Conservation (phyloP, 1,284 basidiomycete genomes). For the Tremellales sp. region DNA sequence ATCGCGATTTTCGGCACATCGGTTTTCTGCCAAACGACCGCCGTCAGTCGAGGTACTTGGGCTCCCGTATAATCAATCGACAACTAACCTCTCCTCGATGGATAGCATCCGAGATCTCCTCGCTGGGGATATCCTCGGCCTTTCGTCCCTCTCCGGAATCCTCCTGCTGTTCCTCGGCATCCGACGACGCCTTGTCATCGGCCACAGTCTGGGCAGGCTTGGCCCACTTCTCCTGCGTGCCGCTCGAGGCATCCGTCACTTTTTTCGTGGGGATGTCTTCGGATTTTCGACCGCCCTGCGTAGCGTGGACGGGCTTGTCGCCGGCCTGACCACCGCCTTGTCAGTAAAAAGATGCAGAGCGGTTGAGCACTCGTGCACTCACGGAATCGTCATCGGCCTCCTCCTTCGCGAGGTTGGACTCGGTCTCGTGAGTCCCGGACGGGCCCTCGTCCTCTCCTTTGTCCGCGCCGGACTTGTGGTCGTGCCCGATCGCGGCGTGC, state of each 20-base stretch:
- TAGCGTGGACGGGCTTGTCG: no score
- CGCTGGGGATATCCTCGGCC: background rate
- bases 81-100: constrained; percentile 9
- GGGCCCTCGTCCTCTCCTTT: constrained; percentile 3
- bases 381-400: no score
- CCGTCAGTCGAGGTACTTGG: background rate
- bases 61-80: constrained; percentile 1
- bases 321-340: no score
- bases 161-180: background rate
- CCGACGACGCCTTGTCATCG: background rate
- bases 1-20: constrained; percentile 8
- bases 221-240: no score
- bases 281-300: no score
- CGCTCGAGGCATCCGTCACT: no score
- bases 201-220: no score
- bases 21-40: constrained; percentile 6
- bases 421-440: no score
- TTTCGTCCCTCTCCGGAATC: constrained; percentile 1
- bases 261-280: no score
- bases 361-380: no score
- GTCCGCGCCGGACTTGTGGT: background rate
- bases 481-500: constrained; percentile 2
- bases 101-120: constrained; percentile 11
- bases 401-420: no score
- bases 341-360: no score